Evolutionary conservation across 2,329 filamentous ascomycete genomes (phyloP).

Genomic region (Lojkania enalia): DNA sequence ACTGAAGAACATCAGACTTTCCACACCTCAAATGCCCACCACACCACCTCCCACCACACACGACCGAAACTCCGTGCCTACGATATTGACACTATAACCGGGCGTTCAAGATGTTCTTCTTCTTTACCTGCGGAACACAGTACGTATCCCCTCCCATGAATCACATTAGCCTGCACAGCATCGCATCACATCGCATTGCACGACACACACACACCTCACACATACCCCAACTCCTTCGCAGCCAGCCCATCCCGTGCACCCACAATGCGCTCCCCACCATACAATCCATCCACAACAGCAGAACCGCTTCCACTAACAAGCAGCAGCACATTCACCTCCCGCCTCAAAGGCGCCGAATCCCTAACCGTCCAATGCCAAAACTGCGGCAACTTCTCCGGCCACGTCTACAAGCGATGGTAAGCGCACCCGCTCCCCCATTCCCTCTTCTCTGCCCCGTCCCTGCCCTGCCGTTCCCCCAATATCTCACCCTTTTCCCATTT

Average conservation of each 20-base stretch:
- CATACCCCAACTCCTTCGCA: not conserved
- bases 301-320: constrained; percentile 6
- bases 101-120: constrained; percentile 48
- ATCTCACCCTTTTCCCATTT: constrained; percentile 3
- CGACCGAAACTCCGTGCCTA: not conserved
- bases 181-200: not conserved
- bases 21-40: not conserved
- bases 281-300: not conserved
- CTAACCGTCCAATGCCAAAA: constrained; percentile 57
- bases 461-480: too few relatives aligned
- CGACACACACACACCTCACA: not conserved
- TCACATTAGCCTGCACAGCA: too few relatives aligned
- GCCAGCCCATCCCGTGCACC: not conserved
- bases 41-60: not conserved
- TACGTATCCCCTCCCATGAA: constrained; percentile 34
- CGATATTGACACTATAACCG: not conserved
- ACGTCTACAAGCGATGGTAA: constrained; percentile 51
- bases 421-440: constrained; percentile 5
- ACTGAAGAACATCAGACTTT: too few relatives aligned
- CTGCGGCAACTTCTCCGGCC: constrained; percentile 55
- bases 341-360: constrained; percentile 53
- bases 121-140: constrained; percentile 57
- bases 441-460: constrained; percentile 1
- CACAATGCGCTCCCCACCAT: not conserved
- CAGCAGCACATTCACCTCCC: constrained; percentile 49